Evolutionary conservation across 2,329 filamentous ascomycete species (phyloP), one percentile per base, ranked within the genome.

Genomic region (Parastagonospora avenae): DNA sequence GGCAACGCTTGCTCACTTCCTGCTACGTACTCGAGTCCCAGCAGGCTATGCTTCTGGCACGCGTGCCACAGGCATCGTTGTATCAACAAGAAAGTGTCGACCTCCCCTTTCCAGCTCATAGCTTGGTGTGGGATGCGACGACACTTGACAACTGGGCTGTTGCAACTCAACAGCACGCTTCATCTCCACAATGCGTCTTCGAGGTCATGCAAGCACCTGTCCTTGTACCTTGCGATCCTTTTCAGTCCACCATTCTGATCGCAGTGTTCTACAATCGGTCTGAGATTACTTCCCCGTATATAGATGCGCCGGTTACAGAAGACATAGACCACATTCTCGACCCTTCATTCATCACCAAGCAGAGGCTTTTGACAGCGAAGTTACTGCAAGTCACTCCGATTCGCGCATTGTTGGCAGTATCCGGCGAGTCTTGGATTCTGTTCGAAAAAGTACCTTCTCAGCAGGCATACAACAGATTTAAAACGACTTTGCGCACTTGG

Each of bases 341-440:
- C 28, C 28, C 41, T 5, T 66, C 65, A 10, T 37, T 62, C 5
- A 45, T 48, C 11, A 71, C 59, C 7, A 62, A 57, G 35, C 62
- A 67, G 32, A 62, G 60, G 37, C 70, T 75, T 16, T 66, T 73
- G 14, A 71, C 71, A 2, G 60, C 70, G 12, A 73, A 74, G 49
- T 68, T 78, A 1, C 64, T 72, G 14, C 72, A 70, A 36, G 55
- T 71, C 8, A 71, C 68, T 4, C 77, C 76, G 0, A 55, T 78
- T 4, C 74, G 74, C 15, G 70, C 75, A 1, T 61, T 80, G 4
- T 61, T 80, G 11, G 76, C 76, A 28, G 70, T 78, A 0, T 70
- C 74, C 4, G 76, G 77, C 31, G 76, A 79, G 44, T 72, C 74
- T 12, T 80, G 77, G 77, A 67, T 78, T 8, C 61, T 79, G n/a